Evolutionary conservation across 805 yeast genomes (phyloP).

Genomic region (Candida ficus): DNA sequence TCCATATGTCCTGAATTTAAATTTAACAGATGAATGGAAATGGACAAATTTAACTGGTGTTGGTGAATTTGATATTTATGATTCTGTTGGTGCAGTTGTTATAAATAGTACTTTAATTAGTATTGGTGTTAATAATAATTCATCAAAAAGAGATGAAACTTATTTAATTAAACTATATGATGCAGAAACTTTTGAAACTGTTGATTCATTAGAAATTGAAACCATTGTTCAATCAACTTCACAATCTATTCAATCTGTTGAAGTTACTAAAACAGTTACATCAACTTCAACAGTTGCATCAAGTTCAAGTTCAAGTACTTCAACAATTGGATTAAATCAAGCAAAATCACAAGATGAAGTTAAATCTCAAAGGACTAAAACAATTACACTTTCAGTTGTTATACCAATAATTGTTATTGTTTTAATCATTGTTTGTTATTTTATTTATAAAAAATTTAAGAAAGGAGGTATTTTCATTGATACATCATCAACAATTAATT

Average conservation of each 20-base stretch:
- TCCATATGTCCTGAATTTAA: constrained; percentile 19
- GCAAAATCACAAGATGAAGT: not conserved
- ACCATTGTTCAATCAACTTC: not conserved
- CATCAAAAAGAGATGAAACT: constrained; percentile 19
- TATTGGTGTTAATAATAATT: constrained; percentile 24
- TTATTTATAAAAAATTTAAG: constrained; percentile 13
- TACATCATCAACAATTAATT: constrained; percentile 1
- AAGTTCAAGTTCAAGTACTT: not conserved
- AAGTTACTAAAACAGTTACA: not conserved
- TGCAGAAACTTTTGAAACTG: constrained; percentile 29
- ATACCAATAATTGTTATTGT: constrained; percentile 21
- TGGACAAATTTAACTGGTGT: constrained; percentile 21
- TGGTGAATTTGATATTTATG: constrained; percentile 25
- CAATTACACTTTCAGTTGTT: constrained; percentile 22
- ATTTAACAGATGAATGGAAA: constrained; percentile 20
- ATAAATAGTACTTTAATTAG: constrained; percentile 47
- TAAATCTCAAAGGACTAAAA: not conserved
- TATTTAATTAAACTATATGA: constrained; percentile 40
- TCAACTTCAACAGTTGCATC: not conserved
- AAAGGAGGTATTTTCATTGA: not conserved
- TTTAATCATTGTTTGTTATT: not conserved
- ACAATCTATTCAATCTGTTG: too few relatives aligned
- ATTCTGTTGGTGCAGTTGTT: constrained; percentile 43
- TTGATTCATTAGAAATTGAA: constrained; percentile 14
- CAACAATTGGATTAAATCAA: not conserved